These are phyloP conservation scores for Aureoboletus auriporus DNA, from an alignment of 768 basidiomycete genomes.

Conservation along the genomic window DNA sequence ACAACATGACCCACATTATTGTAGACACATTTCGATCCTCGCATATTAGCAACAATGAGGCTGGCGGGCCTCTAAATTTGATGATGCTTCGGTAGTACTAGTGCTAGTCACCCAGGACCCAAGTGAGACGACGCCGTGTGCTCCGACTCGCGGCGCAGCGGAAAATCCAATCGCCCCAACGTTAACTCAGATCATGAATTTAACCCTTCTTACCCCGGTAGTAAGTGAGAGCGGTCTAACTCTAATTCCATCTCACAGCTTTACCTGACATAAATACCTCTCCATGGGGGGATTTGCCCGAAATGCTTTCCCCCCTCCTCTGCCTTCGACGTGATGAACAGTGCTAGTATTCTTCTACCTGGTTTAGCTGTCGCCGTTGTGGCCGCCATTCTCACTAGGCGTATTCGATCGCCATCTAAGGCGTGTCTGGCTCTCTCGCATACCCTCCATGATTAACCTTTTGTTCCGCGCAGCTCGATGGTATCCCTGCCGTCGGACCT, in stretches of 20 bases:
- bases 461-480: conserved; percentile 17
- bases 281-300: conserved; percentile 16
- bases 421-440: conserved; percentile 7
- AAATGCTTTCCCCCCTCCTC: conserved; percentile 27
- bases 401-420: conserved; percentile 24
- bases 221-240: conserved; percentile 22
- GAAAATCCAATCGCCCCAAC: too few relatives aligned
- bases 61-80: conserved; percentile 10
- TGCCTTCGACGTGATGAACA: conserved; percentile 24
- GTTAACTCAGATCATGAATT: conserved; percentile 16
- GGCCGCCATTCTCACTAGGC: conserved; percentile 12
- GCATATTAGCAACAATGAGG: conserved; percentile 3
- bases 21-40: conserved; percentile 1
- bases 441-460: conserved; percentile 1
- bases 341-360: conserved; percentile 17
- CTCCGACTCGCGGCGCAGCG: too few relatives aligned
- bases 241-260: conserved; percentile 27
- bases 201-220: conserved; percentile 18
- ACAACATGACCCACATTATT: conserved; percentile 4
- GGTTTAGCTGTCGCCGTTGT: conserved; percentile 16
- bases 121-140: too few relatives aligned
- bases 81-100: neutral
- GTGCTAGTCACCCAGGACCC: too few relatives aligned
- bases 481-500: conserved; percentile 35
- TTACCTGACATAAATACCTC: conserved; percentile 31